Evolutionary conservation across 306 rosid species (phyloP), one percentile per base, ranked within the genome.

Genomic region (Oemleria cerasiformis): DNA sequence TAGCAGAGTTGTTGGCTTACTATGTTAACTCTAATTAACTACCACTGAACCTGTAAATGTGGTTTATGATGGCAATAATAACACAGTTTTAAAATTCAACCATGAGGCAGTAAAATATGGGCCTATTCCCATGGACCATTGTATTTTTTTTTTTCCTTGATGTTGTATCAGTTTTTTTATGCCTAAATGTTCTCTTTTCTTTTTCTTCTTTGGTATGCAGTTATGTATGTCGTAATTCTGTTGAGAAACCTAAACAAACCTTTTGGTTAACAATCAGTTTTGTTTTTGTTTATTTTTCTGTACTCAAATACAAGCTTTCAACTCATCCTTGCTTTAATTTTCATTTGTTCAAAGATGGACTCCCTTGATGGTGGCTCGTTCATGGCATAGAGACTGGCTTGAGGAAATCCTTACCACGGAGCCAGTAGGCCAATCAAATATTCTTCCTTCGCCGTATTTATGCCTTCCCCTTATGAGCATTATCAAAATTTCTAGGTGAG

Each of bases 401-500:
- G 96, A 94, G 84, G 92, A 94, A 53, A 78, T 86, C 72, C 85
- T 94, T 63, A 86, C 80, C 82, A 20, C 79, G 7, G 88, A 86
- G 71, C 88, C 86, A 65, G 83, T 66, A 36, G 84, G 70, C 53
- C 75, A 57, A 76, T 54, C 84, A 21, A 87, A 68, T 76, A 87
- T 79, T 67, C 82, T 78, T 73, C 91, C 91, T 64, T 89, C 97
- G 16, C 96, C 92, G 9, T 91, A 84, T 77, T 2, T 94, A 25
- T 89, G 90, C 71, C 91, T 94, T 73, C 99, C 99, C 56, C 86
- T 94, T 48, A 91, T 83, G 99, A 94, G 99, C 86, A 94, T 94
- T 59, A 76, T 86, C 63, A 84, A 75, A 79, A 91, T 94, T 84
- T 92, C 96, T 53, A 86, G 97, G 99, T 91, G 74, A 74, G 85